A percentile compares a stretch with the other conserved stretches of the same genome.
Conservation (phyloP, 2,329 filamentous ascomycete species). For the Mycosphaerelloides madeirae region DNA sequence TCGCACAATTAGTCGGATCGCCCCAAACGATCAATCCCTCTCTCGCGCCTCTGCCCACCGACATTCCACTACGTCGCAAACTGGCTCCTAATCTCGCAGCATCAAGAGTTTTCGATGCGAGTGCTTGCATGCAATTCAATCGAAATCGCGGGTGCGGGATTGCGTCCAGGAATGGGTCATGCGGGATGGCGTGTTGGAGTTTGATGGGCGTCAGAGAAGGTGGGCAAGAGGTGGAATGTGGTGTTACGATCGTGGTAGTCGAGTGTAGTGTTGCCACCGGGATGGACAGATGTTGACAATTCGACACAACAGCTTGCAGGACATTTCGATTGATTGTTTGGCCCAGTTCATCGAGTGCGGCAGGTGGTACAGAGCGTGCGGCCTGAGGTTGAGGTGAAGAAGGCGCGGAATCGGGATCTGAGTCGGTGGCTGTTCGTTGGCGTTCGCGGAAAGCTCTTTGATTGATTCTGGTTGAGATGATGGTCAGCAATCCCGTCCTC, state of each 20-base stretch:
- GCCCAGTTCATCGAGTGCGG: constrained; percentile 24
- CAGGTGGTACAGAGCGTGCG: too few relatives aligned
- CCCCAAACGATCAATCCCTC: constrained; percentile 37
- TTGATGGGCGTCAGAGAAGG: constrained; percentile 23
- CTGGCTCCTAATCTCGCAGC: constrained; percentile 18
- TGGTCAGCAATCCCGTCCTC: too few relatives aligned
- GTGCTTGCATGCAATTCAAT: constrained; percentile 27
- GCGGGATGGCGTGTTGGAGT: constrained; percentile 26
- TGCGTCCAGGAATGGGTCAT: constrained; percentile 28
- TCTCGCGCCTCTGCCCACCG: constrained; percentile 21
- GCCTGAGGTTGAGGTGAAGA: too few relatives aligned
- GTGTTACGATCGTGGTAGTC: not conserved
- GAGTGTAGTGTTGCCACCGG: constrained; percentile 13
- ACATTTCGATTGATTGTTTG: constrained; percentile 30
- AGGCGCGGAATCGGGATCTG: too few relatives aligned
- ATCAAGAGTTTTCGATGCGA: constrained; percentile 22
- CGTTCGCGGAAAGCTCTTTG: constrained; percentile 30
- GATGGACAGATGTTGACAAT: constrained; percentile 22
- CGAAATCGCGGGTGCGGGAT: constrained; percentile 27
- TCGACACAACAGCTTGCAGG: constrained; percentile 22
- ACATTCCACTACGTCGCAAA: constrained; percentile 22
- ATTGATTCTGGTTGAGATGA: too few relatives aligned
- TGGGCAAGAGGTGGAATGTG: constrained; percentile 7
- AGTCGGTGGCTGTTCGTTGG: constrained; percentile 26
- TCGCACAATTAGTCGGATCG: constrained; percentile 35